Conservation (phyloP, 192 early-diverging fungal species). For the Coemansia sp. region DNA sequence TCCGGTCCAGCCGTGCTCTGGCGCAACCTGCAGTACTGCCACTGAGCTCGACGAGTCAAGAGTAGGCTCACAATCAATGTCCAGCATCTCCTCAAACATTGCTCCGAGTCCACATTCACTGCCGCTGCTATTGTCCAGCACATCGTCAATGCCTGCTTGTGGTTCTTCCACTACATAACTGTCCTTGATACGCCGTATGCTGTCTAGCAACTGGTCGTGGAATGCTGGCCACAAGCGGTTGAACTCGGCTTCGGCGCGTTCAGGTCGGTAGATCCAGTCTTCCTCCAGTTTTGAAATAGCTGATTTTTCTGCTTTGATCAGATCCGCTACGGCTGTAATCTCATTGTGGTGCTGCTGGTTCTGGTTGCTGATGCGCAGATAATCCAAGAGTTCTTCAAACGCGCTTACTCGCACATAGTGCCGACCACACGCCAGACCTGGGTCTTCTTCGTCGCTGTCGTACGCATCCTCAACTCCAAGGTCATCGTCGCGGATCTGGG, state of each 20-base stretch:
- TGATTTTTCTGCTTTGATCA: not conserved
- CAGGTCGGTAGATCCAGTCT: conserved; percentile 10
- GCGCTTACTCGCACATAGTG: not conserved
- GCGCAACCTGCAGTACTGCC: not conserved
- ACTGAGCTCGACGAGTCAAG: not conserved
- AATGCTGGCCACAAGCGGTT: conserved; percentile 24
- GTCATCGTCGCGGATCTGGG: not conserved
- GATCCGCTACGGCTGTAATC: not conserved
- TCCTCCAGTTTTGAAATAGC: conserved; percentile 12
- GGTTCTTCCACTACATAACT: not conserved
- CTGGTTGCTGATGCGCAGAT: not conserved
- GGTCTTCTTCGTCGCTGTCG: not conserved
- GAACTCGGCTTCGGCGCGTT: conserved; percentile 5
- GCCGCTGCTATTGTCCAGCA: not conserved
- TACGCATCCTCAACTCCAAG: not conserved
- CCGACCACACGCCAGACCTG: not conserved
- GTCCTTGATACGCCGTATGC: conserved; percentile 7
- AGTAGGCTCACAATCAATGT: not conserved
- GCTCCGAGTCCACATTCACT: conserved; percentile 9
- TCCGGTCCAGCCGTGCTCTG: not conserved
- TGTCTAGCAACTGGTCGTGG: conserved; percentile 20
- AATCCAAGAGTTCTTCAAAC: not conserved
- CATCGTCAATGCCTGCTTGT: not conserved
- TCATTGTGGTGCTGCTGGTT: not conserved
- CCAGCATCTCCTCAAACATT: not conserved